Evolutionary conservation across 768 basidiomycete genomes (phyloP).

Genomic region (Lactarius vividus): DNA sequence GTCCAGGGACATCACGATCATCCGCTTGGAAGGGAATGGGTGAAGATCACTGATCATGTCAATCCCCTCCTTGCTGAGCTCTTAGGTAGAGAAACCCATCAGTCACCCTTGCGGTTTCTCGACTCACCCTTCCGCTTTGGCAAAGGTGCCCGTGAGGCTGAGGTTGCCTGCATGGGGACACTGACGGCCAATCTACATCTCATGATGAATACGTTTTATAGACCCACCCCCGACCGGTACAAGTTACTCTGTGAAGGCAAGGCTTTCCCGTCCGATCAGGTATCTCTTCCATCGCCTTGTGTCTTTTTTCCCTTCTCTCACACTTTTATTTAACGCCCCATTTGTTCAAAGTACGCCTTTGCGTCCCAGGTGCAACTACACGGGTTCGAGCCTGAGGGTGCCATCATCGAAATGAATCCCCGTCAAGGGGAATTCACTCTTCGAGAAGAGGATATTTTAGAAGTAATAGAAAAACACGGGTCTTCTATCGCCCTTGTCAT

Average conservation of each 20-base stretch:
- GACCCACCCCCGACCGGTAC: conserved; percentile 77
- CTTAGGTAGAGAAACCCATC: conserved; percentile 56
- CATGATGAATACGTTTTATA: conserved; percentile 92
- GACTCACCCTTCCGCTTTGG: conserved; percentile 29
- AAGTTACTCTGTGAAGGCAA: conserved; percentile 94
- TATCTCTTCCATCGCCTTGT: conserved; percentile 31
- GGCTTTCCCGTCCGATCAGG: conserved; percentile 97
- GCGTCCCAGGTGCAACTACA: conserved; percentile 85
- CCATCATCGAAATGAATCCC: conserved; percentile 77
- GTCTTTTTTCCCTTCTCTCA: background rate
- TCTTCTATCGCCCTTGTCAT: conserved; percentile 83
- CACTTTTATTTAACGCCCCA: conserved; percentile 8
- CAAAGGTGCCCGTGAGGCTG: conserved; percentile 78
- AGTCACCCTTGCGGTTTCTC: conserved; percentile 8
- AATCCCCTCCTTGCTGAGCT: conserved; percentile 75
- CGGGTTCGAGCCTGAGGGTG: conserved; percentile 67
- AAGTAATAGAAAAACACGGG: conserved; percentile 68
- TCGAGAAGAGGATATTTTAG: conserved; percentile 85
- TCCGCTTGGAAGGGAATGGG: conserved; percentile 83
- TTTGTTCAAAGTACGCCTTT: conserved; percentile 77
- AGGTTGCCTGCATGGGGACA: conserved; percentile 95
- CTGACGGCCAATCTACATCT: conserved; percentile 95
- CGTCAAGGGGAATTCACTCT: conserved; percentile 81
- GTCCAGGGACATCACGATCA: conserved; percentile 90
- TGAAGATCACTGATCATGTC: conserved; percentile 67